phyloP scores from a whole-genome alignment of 225 moss, liverwort and hornwort genomes.

The Lunularia cruciata region DNA sequence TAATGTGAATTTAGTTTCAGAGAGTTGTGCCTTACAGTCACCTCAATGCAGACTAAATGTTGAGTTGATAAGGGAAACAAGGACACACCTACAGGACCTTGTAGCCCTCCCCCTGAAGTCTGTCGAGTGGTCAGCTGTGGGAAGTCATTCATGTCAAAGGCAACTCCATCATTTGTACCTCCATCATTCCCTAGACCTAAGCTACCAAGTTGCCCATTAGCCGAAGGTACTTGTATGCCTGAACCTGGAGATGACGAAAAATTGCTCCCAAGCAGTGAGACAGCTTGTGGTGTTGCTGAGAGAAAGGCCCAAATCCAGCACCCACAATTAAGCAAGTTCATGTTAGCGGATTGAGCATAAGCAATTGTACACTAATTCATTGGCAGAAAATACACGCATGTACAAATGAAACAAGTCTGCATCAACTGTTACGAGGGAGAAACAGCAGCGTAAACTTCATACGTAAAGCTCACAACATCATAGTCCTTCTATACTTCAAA shows the following conservation, averaged over 20 bases:
- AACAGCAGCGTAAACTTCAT: too few relatives aligned
- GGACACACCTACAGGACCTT: constrained; percentile 65
- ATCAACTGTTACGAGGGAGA: too few relatives aligned
- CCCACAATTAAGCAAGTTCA: too few relatives aligned
- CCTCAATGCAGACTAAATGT: constrained; percentile 37
- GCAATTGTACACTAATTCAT: too few relatives aligned
- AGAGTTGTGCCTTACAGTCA: constrained; percentile 17
- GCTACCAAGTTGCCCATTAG: constrained; percentile 81
- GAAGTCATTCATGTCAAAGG: constrained; percentile 96
- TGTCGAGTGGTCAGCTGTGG: constrained; percentile 81
- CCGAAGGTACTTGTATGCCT: constrained; percentile 77
- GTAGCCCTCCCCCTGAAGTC: constrained; percentile 55
- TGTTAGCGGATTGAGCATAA: too few relatives aligned
- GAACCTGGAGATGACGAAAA: constrained; percentile 91
- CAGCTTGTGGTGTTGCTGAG: constrained; percentile 72
- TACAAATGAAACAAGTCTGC: too few relatives aligned
- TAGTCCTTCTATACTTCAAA: too few relatives aligned
- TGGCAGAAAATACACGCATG: too few relatives aligned
- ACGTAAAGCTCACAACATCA: too few relatives aligned
- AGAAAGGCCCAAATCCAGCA: constrained; percentile 19
- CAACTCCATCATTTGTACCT: constrained; percentile 65
- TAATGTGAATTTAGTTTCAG: constrained; percentile 20
- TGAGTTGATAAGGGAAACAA: constrained; percentile 17
- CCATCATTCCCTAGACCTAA: constrained; percentile 65
- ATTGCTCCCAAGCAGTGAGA: constrained; percentile 77